Conservation (phyloP, 2,329 filamentous ascomycete species). For the Annulohypoxylon truncatum region DNA sequence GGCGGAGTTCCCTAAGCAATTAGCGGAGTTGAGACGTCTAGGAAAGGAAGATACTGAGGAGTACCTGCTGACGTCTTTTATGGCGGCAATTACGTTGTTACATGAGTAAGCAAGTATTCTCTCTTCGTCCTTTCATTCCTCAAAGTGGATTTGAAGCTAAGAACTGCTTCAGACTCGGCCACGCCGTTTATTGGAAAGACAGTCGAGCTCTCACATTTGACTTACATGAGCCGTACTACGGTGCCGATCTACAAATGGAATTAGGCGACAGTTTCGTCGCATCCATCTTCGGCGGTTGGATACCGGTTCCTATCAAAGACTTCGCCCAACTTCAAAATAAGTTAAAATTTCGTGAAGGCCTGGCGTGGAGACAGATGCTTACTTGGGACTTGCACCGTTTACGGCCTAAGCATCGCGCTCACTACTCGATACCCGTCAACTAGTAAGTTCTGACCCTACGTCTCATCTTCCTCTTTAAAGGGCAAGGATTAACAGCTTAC, state of each 20-base stretch:
- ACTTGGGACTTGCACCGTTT: conserved; percentile 49
- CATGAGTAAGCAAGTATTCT: conserved; percentile 48
- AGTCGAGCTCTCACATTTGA: conserved; percentile 44
- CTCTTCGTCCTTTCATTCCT: neutral
- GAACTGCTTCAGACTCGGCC: conserved; percentile 45
- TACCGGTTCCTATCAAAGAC: conserved; percentile 47
- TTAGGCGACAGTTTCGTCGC: conserved; percentile 53
- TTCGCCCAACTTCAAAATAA: conserved; percentile 13
- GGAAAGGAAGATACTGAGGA: conserved; percentile 46
- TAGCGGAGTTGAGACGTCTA: conserved; percentile 44
- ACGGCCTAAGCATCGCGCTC: conserved; percentile 49
- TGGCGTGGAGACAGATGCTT: conserved; percentile 51
- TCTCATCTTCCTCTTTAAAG: neutral
- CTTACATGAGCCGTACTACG: conserved; percentile 51
- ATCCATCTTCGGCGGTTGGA: conserved; percentile 51
- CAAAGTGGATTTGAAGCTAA: neutral
- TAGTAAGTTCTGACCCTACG: conserved; percentile 45
- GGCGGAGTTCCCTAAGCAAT: conserved; percentile 47
- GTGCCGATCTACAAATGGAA: conserved; percentile 52
- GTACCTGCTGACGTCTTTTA: conserved; percentile 52
- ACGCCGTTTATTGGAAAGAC: conserved; percentile 52
- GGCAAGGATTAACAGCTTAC: neutral
- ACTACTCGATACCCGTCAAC: conserved; percentile 50
- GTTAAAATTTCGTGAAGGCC: conserved; percentile 43
- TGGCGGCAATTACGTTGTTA: conserved; percentile 49